Conservation (phyloP, 192 early-diverging fungal genomes). For the Fimicolochytrium jonesii region DNA sequence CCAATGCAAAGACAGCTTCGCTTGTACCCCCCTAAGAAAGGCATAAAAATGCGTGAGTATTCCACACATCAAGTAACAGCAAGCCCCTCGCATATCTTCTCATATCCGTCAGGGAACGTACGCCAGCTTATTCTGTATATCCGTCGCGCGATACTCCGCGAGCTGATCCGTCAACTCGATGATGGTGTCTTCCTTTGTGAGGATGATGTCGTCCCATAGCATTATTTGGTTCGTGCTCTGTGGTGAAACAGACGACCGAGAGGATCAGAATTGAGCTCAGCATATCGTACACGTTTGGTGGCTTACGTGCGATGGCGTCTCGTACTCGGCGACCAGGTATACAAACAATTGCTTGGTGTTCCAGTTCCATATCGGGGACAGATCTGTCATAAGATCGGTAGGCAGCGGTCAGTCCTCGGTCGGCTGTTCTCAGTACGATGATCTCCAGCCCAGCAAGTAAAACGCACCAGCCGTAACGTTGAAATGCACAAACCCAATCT, state of each 20-base stretch:
- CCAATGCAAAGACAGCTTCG: conserved; percentile 75
- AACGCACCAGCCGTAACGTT: conserved; percentile 64
- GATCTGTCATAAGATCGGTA: conserved; percentile 59
- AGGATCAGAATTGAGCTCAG: neutral
- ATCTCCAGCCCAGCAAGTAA: neutral
- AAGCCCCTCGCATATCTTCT: too few species aligned
- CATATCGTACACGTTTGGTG: neutral
- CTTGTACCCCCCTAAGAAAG: conserved; percentile 50
- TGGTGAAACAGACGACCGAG: neutral
- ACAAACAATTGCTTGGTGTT: conserved; percentile 89
- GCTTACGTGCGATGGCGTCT: conserved; percentile 63
- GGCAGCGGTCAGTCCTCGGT: too few species aligned
- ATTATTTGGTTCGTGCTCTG: conserved; percentile 62
- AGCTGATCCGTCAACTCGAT: conserved; percentile 50
- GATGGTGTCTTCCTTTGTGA: conserved; percentile 58
- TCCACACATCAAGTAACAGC: too few species aligned
- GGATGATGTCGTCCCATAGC: conserved; percentile 81
- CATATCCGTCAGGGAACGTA: too few species aligned
- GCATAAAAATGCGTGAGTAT: neutral
- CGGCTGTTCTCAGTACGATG: neutral
- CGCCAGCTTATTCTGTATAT: conserved; percentile 66
- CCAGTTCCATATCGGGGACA: conserved; percentile 78
- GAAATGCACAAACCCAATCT: conserved; percentile 62
- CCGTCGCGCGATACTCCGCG: conserved; percentile 68
- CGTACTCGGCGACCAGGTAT: conserved; percentile 71